These are phyloP conservation scores for Pseudogymnoascus verrucosus DNA, from an alignment of 2,329 filamentous ascomycete species.

Conservation along the genomic window DNA sequence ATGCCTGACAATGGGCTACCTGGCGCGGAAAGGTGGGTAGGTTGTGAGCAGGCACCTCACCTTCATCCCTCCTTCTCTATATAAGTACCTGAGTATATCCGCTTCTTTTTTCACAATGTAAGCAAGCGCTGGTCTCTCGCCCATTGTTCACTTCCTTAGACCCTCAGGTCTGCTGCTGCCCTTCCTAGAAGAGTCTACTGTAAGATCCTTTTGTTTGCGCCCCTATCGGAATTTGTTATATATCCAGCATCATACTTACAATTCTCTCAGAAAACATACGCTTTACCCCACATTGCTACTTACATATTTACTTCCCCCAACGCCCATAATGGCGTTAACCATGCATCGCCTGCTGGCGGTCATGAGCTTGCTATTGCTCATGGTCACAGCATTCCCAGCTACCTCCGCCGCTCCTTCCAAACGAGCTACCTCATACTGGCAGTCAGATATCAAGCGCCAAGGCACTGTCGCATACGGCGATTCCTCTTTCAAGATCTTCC, in stretches of 20 bases:
- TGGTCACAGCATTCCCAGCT: not conserved
- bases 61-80: not conserved
- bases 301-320: not conserved
- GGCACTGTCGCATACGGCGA: slow-evolving; percentile 30
- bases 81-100: slow-evolving; percentile 5
- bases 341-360: slow-evolving; percentile 3
- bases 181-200: not conserved
- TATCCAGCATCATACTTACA: not conserved
- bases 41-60: not conserved
- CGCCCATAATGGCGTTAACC: not conserved
- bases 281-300: not conserved
- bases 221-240: not conserved
- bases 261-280: not conserved
- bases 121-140: slow-evolving; percentile 4
- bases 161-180: not conserved
- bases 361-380: slow-evolving; percentile 3
- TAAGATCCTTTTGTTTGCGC: not conserved
- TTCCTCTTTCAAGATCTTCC: slow-evolving; percentile 60
- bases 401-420: not conserved
- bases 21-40: not conserved
- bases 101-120: not conserved
- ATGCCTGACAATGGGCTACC: not conserved
- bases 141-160: slow-evolving; percentile 2
- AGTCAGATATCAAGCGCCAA: slow-evolving; percentile 25
- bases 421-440: slow-evolving; percentile 20